These are phyloP conservation scores for Boletus subparvulus DNA, from an alignment of 768 basidiomycete genomes.

Conservation along the genomic window DNA sequence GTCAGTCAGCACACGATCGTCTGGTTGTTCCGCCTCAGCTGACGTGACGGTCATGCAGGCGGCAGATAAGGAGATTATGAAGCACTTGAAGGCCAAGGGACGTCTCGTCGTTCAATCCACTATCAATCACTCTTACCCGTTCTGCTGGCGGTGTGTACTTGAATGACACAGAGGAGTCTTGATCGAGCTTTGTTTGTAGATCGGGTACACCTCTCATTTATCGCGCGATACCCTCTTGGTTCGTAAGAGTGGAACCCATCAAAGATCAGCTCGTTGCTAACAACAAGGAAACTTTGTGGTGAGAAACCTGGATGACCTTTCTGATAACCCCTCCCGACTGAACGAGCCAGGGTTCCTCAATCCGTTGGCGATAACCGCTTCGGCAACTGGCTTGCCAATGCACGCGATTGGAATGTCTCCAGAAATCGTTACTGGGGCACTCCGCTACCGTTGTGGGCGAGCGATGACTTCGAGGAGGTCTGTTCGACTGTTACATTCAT, in stretches of 20 bases:
- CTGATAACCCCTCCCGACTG: neutral
- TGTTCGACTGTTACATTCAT: neutral
- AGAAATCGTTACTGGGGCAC: slow-evolving; percentile 99
- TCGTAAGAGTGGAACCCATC: slow-evolving; percentile 83
- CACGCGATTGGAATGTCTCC: slow-evolving; percentile 98
- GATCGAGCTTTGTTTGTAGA: slow-evolving; percentile 38
- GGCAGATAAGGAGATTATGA: slow-evolving; percentile 94
- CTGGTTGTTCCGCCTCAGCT: neutral
- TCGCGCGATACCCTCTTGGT: slow-evolving; percentile 95
- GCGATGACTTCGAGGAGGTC: slow-evolving; percentile 87
- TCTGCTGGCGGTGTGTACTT: slow-evolving; percentile 82
- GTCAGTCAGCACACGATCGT: slow-evolving; percentile 36
- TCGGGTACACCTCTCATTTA: slow-evolving; percentile 95
- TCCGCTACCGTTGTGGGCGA: slow-evolving; percentile 94
- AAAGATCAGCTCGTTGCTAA: slow-evolving; percentile 86
- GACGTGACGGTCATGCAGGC: slow-evolving; percentile 45
- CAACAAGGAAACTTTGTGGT: slow-evolving; percentile 91
- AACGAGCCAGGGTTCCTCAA: slow-evolving; percentile 76
- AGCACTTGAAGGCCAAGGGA: slow-evolving; percentile 81
- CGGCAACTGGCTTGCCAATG: slow-evolving; percentile 96
- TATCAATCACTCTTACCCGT: slow-evolving; percentile 89
- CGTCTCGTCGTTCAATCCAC: slow-evolving; percentile 86
- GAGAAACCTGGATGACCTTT: slow-evolving; percentile 11
- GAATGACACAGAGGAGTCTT: neutral
- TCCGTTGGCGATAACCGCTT: slow-evolving; percentile 89